Conservation (phyloP, 2,329 filamentous ascomycete species). For the Ophiosphaerella herpotricha region DNA sequence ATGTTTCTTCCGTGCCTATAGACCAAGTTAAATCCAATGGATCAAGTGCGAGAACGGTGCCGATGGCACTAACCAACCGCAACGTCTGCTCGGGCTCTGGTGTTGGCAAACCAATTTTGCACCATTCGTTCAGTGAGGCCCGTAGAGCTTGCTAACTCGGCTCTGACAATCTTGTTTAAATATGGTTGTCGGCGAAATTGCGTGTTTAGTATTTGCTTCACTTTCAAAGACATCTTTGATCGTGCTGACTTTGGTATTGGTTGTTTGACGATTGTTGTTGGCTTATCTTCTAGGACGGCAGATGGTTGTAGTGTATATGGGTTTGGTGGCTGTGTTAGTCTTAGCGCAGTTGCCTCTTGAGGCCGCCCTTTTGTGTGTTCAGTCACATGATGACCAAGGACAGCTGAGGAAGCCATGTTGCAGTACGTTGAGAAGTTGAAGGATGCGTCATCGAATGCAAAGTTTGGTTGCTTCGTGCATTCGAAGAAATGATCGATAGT, state of each 20-base stretch:
- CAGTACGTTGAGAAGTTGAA: not conserved
- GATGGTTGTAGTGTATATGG: too few species aligned
- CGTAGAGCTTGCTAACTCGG: not conserved
- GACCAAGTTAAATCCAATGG: not conserved
- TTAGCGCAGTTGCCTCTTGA: not conserved
- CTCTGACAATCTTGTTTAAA: not conserved
- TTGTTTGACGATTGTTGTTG: not conserved
- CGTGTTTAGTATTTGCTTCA: not conserved
- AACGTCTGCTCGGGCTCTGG: not conserved
- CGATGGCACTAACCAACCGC: not conserved
- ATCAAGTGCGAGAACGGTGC: not conserved
- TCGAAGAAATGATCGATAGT: not conserved
- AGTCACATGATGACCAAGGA: not conserved
- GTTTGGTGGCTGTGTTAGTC: too few species aligned
- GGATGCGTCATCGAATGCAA: not conserved
- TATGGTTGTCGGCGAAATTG: slow-evolving; percentile 2
- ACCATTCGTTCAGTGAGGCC: not conserved
- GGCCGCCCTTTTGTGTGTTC: not conserved
- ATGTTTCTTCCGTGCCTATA: not conserved
- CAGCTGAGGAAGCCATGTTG: not conserved
- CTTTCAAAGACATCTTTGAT: not conserved
- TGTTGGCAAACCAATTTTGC: slow-evolving; percentile 7
- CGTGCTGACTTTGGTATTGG: not conserved
- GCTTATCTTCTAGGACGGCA: not conserved
- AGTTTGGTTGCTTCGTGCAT: not conserved